A percentile compares a stretch with the other conserved stretches of the same genome.
These are phyloP conservation scores for Eimeria acervulina DNA, from an alignment of 169 alveolate genomes.

Conservation along the genomic window DNA sequence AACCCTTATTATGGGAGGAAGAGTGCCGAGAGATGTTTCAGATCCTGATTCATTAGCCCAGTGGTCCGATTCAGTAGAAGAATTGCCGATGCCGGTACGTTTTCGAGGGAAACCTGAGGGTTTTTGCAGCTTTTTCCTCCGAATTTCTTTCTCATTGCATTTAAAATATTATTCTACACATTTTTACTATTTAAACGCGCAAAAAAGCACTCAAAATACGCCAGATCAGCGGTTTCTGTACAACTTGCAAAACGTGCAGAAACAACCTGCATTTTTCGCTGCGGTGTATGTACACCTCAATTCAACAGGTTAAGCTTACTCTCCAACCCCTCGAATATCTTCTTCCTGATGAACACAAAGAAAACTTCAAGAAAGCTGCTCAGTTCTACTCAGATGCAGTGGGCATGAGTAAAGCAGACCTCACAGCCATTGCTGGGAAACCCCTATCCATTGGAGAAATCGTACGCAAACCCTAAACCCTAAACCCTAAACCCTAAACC, in stretches of 20 bases:
- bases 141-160: neutral
- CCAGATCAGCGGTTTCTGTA: too few species aligned
- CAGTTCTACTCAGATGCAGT: slow-evolving; percentile 75
- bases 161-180: too few species aligned
- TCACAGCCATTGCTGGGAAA: slow-evolving; percentile 3
- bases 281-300: neutral
- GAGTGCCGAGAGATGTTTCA: slow-evolving; percentile 88
- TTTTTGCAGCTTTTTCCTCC: neutral
- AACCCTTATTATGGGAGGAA: slow-evolving; percentile 88
- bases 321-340: slow-evolving; percentile 23
- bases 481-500: slow-evolving; percentile 16
- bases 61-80: slow-evolving; percentile 85
- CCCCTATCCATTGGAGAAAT: slow-evolving; percentile 41
- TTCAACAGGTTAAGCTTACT: slow-evolving; percentile 56
- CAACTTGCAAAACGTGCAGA: too few species aligned
- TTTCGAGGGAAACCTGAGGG: neutral
- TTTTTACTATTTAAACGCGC: too few species aligned
- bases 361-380: slow-evolving; percentile 47
- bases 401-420: slow-evolving; percentile 45
- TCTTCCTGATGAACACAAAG: slow-evolving; percentile 70
- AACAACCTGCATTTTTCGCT: neutral
- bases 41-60: slow-evolving; percentile 88
- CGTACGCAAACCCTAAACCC: slow-evolving; percentile 20
- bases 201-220: neutral
- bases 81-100: slow-evolving; percentile 83